Base-by-base conservation (phyloP, 2,329 filamentous ascomycete genomes). In the Diaporthe sp. region DNA sequence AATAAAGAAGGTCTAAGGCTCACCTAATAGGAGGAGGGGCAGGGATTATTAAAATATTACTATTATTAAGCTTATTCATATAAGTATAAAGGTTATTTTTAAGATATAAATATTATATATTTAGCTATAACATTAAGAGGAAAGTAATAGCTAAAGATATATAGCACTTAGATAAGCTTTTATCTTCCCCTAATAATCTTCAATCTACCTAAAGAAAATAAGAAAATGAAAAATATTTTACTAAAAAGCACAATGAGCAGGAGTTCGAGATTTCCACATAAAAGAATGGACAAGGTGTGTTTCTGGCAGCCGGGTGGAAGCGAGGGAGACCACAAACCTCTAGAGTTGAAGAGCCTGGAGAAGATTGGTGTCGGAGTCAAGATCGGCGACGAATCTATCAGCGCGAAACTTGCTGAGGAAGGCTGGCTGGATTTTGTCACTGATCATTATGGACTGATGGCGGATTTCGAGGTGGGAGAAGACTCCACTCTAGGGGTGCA, bases 201-300 rank as follows among this genome's bases (percentile, higher is more conserved):
- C 0, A 20, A 3, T 47, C 17, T 47, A 0, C 44, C 44, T 47
- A 0, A 42, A 47, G 17, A 47, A 47, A 47, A 47, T 47, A 8
- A 1, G 6, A 47, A 47, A 47, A 47, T 47, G 3, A 47, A 47
- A 47, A 47, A 47, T 20, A 47, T 47, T 47, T 47, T 20, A 2
- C 7, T 8, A 47, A 47, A 47, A 47, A 47, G 44, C 44, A 20
- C 44, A 15, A 17, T 2, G 82, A 76, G 85, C 85, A 10, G 79
- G 85, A 2, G 83, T 83, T 6, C 79, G 51, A 53, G 78, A 63
- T 90, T 86, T 80, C 87, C 87, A 2, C 87, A 84, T 73, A 85
- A 82, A 73, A 82, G 89, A 8, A 90, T 90, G 88, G 89, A 90
- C 73, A 90, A 83, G 81, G 84, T 90, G 17, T 83, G 86, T 49